These are phyloP conservation scores for Ophiostoma perfectum DNA, from an alignment of 2,329 filamentous ascomycete genomes.

Conservation along the genomic window DNA sequence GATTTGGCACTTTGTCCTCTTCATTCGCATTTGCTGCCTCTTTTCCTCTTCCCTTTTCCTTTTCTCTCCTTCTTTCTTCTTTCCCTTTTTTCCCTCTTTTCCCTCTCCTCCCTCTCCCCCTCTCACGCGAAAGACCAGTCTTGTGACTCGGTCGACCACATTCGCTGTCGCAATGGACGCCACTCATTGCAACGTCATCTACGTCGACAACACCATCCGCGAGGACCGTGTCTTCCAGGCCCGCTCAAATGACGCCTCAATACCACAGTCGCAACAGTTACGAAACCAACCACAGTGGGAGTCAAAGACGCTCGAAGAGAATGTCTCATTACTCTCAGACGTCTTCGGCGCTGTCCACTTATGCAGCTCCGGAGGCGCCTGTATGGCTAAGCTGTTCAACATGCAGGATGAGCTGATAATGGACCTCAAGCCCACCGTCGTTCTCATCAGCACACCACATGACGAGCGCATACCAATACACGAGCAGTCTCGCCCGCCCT, in stretches of 20 bases:
- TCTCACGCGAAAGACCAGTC: conserved; percentile 46
- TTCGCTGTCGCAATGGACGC: conserved; percentile 50
- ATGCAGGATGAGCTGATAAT: conserved; percentile 49
- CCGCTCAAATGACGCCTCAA: conserved; percentile 27
- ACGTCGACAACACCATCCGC: conserved; percentile 51
- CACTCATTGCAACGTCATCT: conserved; percentile 54
- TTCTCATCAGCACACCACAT: conserved; percentile 52
- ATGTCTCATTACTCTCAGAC: conserved; percentile 47
- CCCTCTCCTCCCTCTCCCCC: not conserved
- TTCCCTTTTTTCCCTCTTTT: not conserved
- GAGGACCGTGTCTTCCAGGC: conserved; percentile 42
- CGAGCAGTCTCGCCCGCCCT: conserved; percentile 37
- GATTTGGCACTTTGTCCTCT: not conserved
- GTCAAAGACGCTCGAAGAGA: conserved; percentile 40
- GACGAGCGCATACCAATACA: conserved; percentile 42
- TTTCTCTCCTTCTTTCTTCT: not conserved
- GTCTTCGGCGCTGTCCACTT: conserved; percentile 53
- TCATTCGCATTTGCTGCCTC: not conserved
- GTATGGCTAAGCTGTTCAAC: conserved; percentile 48
- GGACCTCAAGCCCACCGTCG: conserved; percentile 51
- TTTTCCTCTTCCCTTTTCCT: not conserved
- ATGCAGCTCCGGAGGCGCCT: conserved; percentile 49
- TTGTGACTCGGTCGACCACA: conserved; percentile 48
- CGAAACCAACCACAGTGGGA: conserved; percentile 30
- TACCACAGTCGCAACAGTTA: not conserved